phyloP scores from a whole-genome alignment of 345 rosid species.

The Xanthoceras sorbifolium region DNA sequence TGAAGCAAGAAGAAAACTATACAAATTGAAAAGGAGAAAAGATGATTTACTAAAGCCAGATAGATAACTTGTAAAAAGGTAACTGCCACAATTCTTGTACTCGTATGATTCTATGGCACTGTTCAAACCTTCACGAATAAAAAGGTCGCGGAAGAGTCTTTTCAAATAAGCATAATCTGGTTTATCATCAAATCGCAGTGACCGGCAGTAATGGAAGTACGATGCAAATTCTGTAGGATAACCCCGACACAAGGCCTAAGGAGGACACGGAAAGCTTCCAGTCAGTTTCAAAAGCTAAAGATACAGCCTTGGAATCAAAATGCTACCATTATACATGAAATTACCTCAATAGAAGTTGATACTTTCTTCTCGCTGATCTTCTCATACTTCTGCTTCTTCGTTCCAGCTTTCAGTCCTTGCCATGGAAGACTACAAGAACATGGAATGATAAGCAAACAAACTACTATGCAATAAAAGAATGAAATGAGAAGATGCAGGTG shows the following conservation, averaged over 20 bases:
- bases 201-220: constrained; percentile 87
- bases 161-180: constrained; percentile 91
- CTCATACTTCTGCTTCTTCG: constrained; percentile 90
- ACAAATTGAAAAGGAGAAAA: constrained; percentile 20
- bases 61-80: not conserved
- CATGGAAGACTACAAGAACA: constrained; percentile 74
- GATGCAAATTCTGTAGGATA: constrained; percentile 93
- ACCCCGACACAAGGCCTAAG: constrained; percentile 75
- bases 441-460: constrained; percentile 26
- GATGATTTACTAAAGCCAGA: not conserved
- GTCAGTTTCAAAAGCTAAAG: constrained; percentile 16
- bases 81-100: not conserved
- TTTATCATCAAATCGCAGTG: constrained; percentile 83
- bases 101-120: not conserved
- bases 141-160: constrained; percentile 87
- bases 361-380: constrained; percentile 91
- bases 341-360: constrained; percentile 84
- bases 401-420: constrained; percentile 95
- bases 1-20: constrained; percentile 26
- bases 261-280: constrained; percentile 16
- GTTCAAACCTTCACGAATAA: constrained; percentile 83
- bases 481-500: constrained; percentile 3
- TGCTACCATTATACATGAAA: not conserved
- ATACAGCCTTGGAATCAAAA: constrained; percentile 16
- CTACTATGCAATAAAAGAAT: not conserved